phyloP scores from a whole-genome alignment of 2,329 filamentous ascomycete species.

The Eutypa lata region DNA sequence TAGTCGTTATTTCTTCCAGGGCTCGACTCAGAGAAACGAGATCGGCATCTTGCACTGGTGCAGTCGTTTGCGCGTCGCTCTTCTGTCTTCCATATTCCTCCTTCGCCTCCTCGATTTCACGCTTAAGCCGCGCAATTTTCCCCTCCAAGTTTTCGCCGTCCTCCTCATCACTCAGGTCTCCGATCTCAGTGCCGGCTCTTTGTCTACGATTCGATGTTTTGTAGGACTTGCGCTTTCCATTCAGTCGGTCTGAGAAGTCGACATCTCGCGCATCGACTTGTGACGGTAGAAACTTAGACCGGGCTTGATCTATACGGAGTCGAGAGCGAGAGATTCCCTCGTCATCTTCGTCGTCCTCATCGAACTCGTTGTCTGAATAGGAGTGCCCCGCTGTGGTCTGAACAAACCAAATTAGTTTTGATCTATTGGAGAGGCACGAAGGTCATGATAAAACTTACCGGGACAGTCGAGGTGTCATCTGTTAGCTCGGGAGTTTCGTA shows the following conservation, averaged over 20 bases:
- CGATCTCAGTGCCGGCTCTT: conserved; percentile 64
- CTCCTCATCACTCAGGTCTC: conserved; percentile 67
- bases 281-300: conserved; percentile 73
- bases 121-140: conserved; percentile 76
- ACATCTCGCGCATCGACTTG: conserved; percentile 73
- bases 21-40: conserved; percentile 68
- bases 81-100: conserved; percentile 56
- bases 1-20: conserved; percentile 61
- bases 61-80: conserved; percentile 40
- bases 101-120: conserved; percentile 56
- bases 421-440: neutral
- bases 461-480: conserved; percentile 83
- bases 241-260: conserved; percentile 88
- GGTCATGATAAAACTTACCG: conserved; percentile 51
- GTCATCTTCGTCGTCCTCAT: conserved; percentile 61
- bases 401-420: conserved; percentile 16
- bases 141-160: conserved; percentile 73
- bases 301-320: conserved; percentile 74
- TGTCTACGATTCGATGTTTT: conserved; percentile 67
- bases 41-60: conserved; percentile 47
- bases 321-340: conserved; percentile 72
- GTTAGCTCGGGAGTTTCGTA: conserved; percentile 95
- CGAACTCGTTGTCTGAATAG: conserved; percentile 60
- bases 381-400: conserved; percentile 55
- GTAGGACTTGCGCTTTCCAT: conserved; percentile 80